Evolutionary conservation across 768 basidiomycete species (phyloP), one percentile per base, ranked within the genome.

Genomic region (Suillus clintonianus): DNA sequence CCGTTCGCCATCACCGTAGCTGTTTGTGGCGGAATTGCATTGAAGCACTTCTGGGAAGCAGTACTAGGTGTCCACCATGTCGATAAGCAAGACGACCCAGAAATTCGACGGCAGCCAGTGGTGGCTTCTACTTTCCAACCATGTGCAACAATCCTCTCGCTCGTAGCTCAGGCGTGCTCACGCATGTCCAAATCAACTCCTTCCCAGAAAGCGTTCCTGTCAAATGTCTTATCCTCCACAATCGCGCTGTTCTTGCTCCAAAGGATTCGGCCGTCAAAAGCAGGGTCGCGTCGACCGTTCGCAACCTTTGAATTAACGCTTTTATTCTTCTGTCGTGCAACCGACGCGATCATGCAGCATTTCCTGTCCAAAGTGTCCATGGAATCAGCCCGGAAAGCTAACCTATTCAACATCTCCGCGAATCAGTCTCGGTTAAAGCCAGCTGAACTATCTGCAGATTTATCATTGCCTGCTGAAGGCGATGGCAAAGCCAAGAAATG

Each of bases 221-320:
- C 84, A 61, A 85, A 90, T 70, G 62, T 78, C 0, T 17, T 89
- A 36, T 83, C 90, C 4, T 86, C 90, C 19, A 75, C 81, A 5
- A 41, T 85, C n/a, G 87, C 85, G 0, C 74, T 90, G 45, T 60
- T 80, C 8, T 81, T 92, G 19, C 77, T 92, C 42, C 88, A 88
- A 68, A 74, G 80, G 43, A 84, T 83, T 36, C 78, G 77, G 48
- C 74, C 69, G 11, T 57, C 54, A 24, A 34, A 56, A 70, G 74
- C 17, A 63, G 72, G 45, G 69, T 78, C 24, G 70, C 72, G 10
- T 63, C 74, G 11, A 41, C 71, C 50, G 32, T 89, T 89, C 2
- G 81, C 85, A 6, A 91, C 89, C 0, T 71, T 92, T 24, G 89
- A 91, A 67, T 77, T 93, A 42, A 91, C 85, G 17, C 75, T 93